Percentiles rank a stretch among this genome's conserved stretches.
These are phyloP conservation scores for cucumber (Cucumis sativus) DNA, from an alignment of 306 rosid species.

Conservation along the genomic window DNA sequence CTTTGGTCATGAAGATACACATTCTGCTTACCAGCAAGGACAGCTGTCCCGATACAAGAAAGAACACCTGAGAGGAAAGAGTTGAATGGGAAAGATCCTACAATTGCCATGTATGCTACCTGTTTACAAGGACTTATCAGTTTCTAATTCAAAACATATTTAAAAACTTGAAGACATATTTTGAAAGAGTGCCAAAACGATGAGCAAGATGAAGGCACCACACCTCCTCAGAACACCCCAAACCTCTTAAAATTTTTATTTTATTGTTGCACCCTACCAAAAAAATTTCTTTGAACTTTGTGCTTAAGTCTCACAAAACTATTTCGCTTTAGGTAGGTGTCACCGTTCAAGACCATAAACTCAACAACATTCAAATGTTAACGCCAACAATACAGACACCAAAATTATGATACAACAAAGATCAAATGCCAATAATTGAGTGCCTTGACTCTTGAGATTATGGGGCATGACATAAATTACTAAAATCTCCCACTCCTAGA, in stretches of 20 bases:
- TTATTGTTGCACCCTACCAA: neutral
- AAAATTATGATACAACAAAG: neutral
- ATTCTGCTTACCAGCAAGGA: constrained; percentile 69
- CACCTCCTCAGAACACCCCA: neutral
- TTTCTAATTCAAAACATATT: neutral
- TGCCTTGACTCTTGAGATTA: neutral
- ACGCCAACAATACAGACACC: neutral
- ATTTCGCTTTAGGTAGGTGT: neutral
- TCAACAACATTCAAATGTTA: neutral
- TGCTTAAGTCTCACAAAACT: neutral
- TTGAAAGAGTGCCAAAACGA: neutral
- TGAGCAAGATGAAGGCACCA: neutral
- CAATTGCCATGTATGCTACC: constrained; percentile 68
- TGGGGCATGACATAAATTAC: neutral
- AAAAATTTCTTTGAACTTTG: neutral
- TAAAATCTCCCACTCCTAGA: neutral
- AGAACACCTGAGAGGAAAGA: constrained; percentile 83
- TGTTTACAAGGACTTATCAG: constrained; percentile 16
- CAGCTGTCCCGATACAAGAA: constrained; percentile 82
- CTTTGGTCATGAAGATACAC: neutral
- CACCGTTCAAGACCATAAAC: neutral
- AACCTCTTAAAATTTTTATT: neutral
- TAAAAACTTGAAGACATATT: neutral
- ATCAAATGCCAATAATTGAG: neutral
- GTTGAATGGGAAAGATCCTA: constrained; percentile 92